These are phyloP conservation scores for Penicillium taxi DNA, from an alignment of 495 filamentous ascomycete genomes.

Conservation along the genomic window DNA sequence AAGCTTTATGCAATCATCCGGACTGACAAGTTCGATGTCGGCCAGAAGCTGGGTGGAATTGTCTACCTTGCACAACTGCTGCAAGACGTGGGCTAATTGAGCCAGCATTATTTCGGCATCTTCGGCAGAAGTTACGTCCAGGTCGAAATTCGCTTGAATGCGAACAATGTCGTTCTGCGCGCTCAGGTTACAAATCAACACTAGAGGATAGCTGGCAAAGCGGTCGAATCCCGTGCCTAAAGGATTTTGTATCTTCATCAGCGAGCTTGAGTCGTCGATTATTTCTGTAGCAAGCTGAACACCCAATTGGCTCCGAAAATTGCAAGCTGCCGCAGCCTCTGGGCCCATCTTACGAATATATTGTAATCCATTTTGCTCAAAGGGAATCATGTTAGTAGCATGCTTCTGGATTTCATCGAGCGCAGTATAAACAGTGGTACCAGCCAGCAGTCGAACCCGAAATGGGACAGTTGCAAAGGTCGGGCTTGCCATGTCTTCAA, in stretches of 20 bases:
- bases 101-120: background rate
- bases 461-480: conserved; percentile 46
- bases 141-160: background rate
- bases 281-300: no score
- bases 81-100: background rate
- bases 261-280: no score
- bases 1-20: background rate
- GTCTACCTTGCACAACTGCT: background rate
- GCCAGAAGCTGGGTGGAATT: background rate
- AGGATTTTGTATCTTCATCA: no score
- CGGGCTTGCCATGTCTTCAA: conserved; percentile 30
- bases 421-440: conserved; percentile 16
- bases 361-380: conserved; percentile 39
- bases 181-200: background rate
- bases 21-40: background rate
- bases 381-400: conserved; percentile 27
- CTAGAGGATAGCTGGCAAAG: background rate
- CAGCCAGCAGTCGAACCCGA: conserved; percentile 26
- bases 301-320: no score
- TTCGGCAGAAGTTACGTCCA: background rate
- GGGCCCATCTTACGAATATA: conserved; percentile 44
- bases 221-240: no score
- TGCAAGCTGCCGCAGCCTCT: conserved; percentile 38
- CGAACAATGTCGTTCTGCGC: background rate
- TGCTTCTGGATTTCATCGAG: conserved; percentile 34